Evolutionary conservation across 352 stramenopile species (phyloP), one percentile per base, ranked within the genome.

Genomic region (Aphanomyces stellatus): DNA sequence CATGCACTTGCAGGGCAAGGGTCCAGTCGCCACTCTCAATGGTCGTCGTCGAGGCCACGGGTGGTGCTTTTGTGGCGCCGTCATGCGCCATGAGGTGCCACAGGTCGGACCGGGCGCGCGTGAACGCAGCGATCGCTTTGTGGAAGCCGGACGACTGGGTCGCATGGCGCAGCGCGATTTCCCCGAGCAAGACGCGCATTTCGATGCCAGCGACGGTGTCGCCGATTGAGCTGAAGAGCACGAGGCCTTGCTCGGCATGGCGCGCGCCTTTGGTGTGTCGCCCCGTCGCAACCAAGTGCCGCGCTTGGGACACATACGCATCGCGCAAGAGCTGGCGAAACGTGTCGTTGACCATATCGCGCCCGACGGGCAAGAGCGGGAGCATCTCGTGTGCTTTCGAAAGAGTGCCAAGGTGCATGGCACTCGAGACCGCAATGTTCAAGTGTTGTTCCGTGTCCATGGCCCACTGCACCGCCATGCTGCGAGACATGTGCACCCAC

Each of bases 81-180:
- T n/a, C n/a, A n/a, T n/a, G n/a, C n/a, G n/a, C n/a, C n/a, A n/a
- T n/a, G n/a, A n/a, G n/a, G n/a, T n/a, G n/a, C n/a, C n/a, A n/a
- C 37, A 67, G 33, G 17, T 41, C 60, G 13, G 42, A 56, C 28
- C 57, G 42, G n/a, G 60, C 60, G 2, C 11, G 13, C 10, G 40
- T 49, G 49, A 67, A 67, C 13, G 37, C 60, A 19, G 6, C 49
- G 40, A 67, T 67, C 22, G 60, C 60, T 48, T 67, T 59, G 60
- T 67, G 60, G 49, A 24, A 57, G 1, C 49, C 49, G 2, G 10
- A 34, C n/a, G 49, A 57, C 25, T 67, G 33, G 2, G 13, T 15
- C 5, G 28, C 49, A 15, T 27, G 22, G 6, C 60, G 60, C 49
- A 67, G 27, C 22, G 60, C 60, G 15, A 67, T 51, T 43, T 67